Evolutionary conservation across 2,329 filamentous ascomycete species (phyloP).

Genomic region (Ceratocystis huliohia): DNA sequence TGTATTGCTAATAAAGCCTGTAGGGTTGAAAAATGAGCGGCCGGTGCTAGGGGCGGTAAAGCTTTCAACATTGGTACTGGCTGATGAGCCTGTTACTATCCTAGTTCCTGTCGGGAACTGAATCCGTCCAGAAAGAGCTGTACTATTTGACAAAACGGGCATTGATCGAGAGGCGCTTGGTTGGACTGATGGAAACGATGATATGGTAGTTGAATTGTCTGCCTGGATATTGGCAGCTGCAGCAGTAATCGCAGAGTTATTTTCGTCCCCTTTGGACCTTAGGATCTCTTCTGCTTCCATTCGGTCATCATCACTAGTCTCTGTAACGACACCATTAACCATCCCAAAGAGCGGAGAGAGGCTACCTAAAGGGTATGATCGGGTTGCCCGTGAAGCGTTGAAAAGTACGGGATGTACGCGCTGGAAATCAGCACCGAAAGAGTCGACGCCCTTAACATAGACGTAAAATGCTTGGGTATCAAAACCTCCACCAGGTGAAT

Average conservation of each 20-base stretch:
- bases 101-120: not conserved
- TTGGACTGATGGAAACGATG: not conserved
- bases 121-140: not conserved
- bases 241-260: not conserved
- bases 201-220: not conserved
- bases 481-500: not conserved
- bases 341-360: conserved; percentile 12
- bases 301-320: not conserved
- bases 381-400: not conserved
- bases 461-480: conserved; percentile 14
- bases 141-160: not conserved
- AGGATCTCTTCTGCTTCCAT: not conserved
- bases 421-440: conserved; percentile 13
- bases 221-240: conserved; percentile 5
- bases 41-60: not conserved
- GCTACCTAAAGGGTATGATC: conserved; percentile 11
- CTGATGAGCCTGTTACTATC: not conserved
- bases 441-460: conserved; percentile 17
- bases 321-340: conserved; percentile 4
- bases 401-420: conserved; percentile 18
- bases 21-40: not conserved
- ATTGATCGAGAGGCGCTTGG: not conserved
- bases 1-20: conserved; percentile 1
- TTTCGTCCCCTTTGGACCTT: not conserved
- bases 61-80: not conserved